Conservation (phyloP, 306 rosid species). For the Malus domestica region DNA sequence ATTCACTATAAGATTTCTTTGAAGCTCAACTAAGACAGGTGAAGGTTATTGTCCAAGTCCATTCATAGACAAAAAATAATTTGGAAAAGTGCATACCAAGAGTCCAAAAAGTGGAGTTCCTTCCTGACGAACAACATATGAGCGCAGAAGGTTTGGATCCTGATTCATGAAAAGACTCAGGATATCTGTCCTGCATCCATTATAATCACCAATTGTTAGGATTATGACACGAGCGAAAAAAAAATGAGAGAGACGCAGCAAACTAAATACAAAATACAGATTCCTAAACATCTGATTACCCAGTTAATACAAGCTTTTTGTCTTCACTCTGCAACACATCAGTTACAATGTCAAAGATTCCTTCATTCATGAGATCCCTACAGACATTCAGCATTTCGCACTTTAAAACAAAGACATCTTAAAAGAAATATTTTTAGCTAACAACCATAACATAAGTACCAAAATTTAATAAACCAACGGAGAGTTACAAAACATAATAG, state of each 20-base stretch:
- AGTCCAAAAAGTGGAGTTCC: conserved; percentile 79
- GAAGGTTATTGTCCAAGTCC: not conserved
- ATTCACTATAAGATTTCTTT: not conserved
- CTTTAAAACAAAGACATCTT: conserved; percentile 5
- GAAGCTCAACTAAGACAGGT: not conserved
- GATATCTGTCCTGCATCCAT: conserved; percentile 98
- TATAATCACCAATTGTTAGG: conserved; percentile 41
- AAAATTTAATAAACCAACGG: not conserved
- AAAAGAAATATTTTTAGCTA: not conserved
- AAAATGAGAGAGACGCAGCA: conserved; percentile 8
- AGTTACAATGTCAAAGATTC: conserved; percentile 70
- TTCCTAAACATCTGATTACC: conserved; percentile 46
- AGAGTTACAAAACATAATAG: not conserved
- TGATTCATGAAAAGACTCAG: conserved; percentile 94
- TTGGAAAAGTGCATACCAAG: conserved; percentile 43
- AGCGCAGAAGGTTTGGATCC: conserved; percentile 90
- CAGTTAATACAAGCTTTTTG: conserved; percentile 79
- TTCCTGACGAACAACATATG: conserved; percentile 84
- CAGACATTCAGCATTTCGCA: conserved; percentile 21
- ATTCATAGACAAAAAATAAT: not conserved
- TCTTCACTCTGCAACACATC: conserved; percentile 78
- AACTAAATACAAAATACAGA: conserved; percentile 13
- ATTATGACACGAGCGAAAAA: not conserved
- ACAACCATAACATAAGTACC: conserved; percentile 4
- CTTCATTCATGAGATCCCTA: conserved; percentile 96